phyloP scores from a whole-genome alignment of 129 eudicot genomes.

The Artemisia tridentata region DNA sequence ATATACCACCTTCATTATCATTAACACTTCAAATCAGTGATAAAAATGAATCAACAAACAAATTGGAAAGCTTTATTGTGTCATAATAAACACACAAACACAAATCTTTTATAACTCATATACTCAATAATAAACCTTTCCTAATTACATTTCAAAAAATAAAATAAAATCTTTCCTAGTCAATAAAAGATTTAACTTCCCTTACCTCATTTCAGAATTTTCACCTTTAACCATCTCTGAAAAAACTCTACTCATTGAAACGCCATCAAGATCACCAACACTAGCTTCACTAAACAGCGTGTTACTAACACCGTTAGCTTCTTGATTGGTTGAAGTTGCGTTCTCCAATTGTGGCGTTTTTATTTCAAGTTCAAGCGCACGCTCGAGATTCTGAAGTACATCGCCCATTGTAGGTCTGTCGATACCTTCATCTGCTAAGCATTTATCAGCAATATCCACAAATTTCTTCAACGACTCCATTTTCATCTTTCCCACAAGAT shows the following conservation, averaged over 20 bases:
- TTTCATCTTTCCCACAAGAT: slow-evolving; percentile 41
- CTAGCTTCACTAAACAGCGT: slow-evolving; percentile 42
- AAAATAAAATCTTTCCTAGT: slow-evolving; percentile 2
- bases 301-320: slow-evolving; percentile 35
- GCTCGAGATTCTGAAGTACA: slow-evolving; percentile 55
- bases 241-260: slow-evolving; percentile 68
- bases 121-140: not conserved
- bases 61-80: slow-evolving; percentile 10
- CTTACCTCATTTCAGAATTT: slow-evolving; percentile 45
- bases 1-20: slow-evolving; percentile 4
- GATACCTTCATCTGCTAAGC: slow-evolving; percentile 50
- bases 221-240: slow-evolving; percentile 60
- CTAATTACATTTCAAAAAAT: not conserved
- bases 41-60: slow-evolving; percentile 10
- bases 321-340: slow-evolving; percentile 16
- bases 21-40: slow-evolving; percentile 2
- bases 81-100: slow-evolving; percentile 2
- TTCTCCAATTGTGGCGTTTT: slow-evolving; percentile 6
- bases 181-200: not conserved
- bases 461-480: slow-evolving; percentile 47
- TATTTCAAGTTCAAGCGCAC: slow-evolving; percentile 42
- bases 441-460: slow-evolving; percentile 56
- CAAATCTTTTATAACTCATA: not conserved
- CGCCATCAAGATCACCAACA: slow-evolving; percentile 53
- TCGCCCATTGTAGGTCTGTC: slow-evolving; percentile 66